Percentiles rank a stretch among this genome's conserved stretches.
Conservation (phyloP, 2,329 filamentous ascomycete species). For the Esteya vermicola region DNA sequence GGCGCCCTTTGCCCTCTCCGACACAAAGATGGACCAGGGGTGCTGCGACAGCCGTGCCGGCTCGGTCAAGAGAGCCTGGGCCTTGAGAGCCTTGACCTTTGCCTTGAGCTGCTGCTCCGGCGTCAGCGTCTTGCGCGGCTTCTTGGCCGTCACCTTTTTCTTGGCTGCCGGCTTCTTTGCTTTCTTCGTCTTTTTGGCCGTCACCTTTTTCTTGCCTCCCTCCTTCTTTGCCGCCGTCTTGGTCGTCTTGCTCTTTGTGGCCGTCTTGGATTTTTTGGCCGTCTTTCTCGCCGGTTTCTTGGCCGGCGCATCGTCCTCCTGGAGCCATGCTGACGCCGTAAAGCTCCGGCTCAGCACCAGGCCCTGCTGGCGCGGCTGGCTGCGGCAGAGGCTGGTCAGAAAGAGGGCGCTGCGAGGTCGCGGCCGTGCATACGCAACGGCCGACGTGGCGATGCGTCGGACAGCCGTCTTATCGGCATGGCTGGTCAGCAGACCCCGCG, state of each 20-base stretch:
- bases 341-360: too few species aligned
- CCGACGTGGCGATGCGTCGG: background rate
- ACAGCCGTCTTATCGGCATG: background rate
- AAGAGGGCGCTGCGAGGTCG: conserved; percentile 1
- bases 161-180: conserved; percentile 9
- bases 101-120: conserved; percentile 23
- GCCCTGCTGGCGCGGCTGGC: background rate
- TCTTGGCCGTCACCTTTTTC: conserved; percentile 13
- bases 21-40: conserved; percentile 24
- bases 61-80: conserved; percentile 25
- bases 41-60: conserved; percentile 18
- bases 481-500: conserved; percentile 2
- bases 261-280: too few species aligned
- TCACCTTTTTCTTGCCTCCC: conserved; percentile 13
- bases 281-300: conserved; percentile 11
- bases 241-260: conserved; percentile 12
- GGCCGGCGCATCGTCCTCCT: conserved; percentile 12
- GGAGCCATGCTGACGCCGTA: too few species aligned
- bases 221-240: conserved; percentile 12
- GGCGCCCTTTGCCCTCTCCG: conserved; percentile 16
- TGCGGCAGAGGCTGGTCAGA: background rate
- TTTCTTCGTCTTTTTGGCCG: conserved; percentile 8
- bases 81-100: conserved; percentile 22
- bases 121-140: conserved; percentile 16
- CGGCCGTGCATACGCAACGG: conserved; percentile 6